Evolutionary conservation across 2,329 filamentous ascomycete genomes (phyloP).

Genomic region (Verticillium nonalfalfae): DNA sequence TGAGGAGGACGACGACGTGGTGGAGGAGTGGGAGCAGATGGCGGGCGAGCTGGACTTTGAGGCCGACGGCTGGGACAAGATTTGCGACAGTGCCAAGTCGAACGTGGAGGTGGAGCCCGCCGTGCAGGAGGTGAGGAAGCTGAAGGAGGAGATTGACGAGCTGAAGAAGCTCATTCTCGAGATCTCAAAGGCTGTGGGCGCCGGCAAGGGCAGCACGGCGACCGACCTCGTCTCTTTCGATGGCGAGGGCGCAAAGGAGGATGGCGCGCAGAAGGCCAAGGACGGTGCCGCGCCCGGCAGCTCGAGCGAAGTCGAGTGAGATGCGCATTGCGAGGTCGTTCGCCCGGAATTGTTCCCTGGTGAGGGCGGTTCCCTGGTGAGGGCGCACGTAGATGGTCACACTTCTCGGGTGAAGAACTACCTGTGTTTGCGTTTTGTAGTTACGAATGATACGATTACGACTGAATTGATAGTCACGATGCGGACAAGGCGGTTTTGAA

Average conservation of each 20-base stretch:
- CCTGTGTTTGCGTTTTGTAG: too few relatives aligned
- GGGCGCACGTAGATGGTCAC: not conserved
- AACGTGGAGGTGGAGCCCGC: conserved; percentile 76
- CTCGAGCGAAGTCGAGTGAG: not conserved
- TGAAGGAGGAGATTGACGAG: conserved; percentile 52
- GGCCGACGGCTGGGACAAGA: conserved; percentile 77
- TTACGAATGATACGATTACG: too few relatives aligned
- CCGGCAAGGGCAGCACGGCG: conserved; percentile 1
- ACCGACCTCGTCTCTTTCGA: conserved; percentile 3
- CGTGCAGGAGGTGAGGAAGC: conserved; percentile 59
- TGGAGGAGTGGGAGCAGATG: conserved; percentile 95
- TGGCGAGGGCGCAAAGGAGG: not conserved
- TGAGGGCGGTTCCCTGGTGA: too few relatives aligned
- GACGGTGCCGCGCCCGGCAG: not conserved
- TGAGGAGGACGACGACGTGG: conserved; percentile 89
- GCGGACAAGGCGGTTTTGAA: not conserved
- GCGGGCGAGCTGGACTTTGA: conserved; percentile 69
- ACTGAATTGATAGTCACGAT: not conserved
- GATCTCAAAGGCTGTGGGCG: conserved; percentile 14
- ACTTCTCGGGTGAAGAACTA: too few relatives aligned
- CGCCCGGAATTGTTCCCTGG: not conserved
- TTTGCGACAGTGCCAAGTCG: conserved; percentile 66
- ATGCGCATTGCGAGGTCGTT: not conserved
- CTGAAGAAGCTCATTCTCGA: conserved; percentile 42
- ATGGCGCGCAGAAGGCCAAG: not conserved